Base-by-base conservation (phyloP, 1,284 basidiomycete species). In the Apiotrichum mycotoxinovorans region DNA sequence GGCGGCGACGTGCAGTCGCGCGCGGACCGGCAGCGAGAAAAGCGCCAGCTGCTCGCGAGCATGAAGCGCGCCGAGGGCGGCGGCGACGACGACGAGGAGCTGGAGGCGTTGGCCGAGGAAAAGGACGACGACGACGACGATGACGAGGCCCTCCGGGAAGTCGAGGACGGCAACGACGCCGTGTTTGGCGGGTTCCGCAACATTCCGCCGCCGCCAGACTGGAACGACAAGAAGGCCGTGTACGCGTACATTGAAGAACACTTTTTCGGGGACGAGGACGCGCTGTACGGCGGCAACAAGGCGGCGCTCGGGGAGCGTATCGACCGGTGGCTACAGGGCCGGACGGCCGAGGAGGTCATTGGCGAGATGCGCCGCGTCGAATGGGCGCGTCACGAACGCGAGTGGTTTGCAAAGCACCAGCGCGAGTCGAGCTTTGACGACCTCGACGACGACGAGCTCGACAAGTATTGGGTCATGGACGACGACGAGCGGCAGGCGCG, bases 371-470 rank as follows among this genome's bases (percentile, higher is more conserved):
- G 83, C 7, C 84, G 85, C 57, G 87, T 90, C 14, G 67, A 73
- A 34, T 58, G 59, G 41, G 75, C 72, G 15, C 60, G 68, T 40
- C 57, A 62, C 52, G 38, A 62, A 34, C 57, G 72, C 33, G 73
- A 72, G 58, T 63, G 53, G 57, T 56, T 58, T 15, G 65, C 70
- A 12, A 71, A 65, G 46, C 64, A 68, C 30, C 59, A 80, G 23
- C 41, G 45, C 20, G 63, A 70, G 50, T 48, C 43, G 22, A 56
- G 60, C 57, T 79, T 95, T 43, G 74, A 81, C 22, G 91, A 87
- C 38, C 79, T 98, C 26, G 89, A 98, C 76, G 96, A 98, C 68
- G 91, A 87, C 9, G 96, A 99, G 75, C 81, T 98, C 45, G 91
- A 98, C 72, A 80, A 79, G 26, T 92, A 90, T 79, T 73, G 59